Conservation (phyloP, 305 asterid species). For the Plantago rigida region DNA sequence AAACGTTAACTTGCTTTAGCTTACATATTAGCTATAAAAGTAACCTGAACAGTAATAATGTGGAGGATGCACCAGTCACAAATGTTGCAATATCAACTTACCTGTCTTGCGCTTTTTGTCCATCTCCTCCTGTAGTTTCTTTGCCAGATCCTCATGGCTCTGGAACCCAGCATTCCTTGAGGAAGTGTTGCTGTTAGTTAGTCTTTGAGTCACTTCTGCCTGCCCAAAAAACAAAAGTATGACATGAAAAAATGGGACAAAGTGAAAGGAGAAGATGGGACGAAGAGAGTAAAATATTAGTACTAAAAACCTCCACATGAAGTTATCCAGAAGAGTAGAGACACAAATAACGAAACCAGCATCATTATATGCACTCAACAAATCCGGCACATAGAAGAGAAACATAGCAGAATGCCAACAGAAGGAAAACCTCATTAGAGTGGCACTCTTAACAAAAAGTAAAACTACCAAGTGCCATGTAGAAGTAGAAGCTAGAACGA, state of each 20-base stretch:
- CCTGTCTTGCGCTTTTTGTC: slow-evolving; percentile 60
- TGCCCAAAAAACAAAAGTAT: slow-evolving; percentile 25
- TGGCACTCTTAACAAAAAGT: too few relatives aligned
- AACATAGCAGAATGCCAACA: too few relatives aligned
- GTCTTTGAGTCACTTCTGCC: slow-evolving; percentile 86
- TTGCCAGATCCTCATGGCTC: slow-evolving; percentile 81
- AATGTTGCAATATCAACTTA: slow-evolving; percentile 24
- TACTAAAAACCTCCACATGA: not conserved
- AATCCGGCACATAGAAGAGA: too few relatives aligned
- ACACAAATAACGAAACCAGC: not conserved
- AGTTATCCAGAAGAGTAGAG: not conserved
- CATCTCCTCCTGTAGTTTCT: slow-evolving; percentile 87
- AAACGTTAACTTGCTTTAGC: slow-evolving; percentile 16
- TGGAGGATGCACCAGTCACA: not conserved
- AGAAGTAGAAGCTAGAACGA: too few relatives aligned
- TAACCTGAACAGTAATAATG: not conserved
- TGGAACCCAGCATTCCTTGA: slow-evolving; percentile 42
- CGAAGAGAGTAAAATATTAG: not conserved
- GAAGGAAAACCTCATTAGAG: too few relatives aligned
- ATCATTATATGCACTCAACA: not conserved
- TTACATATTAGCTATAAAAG: slow-evolving; percentile 1
- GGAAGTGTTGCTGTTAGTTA: slow-evolving; percentile 47
- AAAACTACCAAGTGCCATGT: too few relatives aligned
- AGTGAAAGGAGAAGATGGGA: not conserved
- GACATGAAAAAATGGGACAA: not conserved